Base-by-base conservation (phyloP, 108 stramenopile species). In the Pinguiococcus pyrenoidosus region DNA sequence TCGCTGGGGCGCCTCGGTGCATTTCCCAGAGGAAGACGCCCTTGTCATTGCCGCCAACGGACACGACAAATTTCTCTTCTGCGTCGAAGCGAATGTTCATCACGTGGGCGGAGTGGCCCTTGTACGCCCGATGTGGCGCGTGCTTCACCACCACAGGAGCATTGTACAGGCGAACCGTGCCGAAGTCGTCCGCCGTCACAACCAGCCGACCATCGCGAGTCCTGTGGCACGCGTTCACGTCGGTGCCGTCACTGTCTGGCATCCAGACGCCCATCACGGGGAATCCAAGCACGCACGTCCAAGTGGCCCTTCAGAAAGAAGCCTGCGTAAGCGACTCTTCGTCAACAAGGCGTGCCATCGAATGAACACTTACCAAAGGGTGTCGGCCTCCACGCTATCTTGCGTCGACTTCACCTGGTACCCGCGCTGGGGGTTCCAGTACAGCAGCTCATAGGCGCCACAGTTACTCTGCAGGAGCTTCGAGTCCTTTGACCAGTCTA, bases 251-350 rank as follows among this genome's bases (percentile, higher is more conserved):
- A 7, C 44, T 8, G 21, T 56, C 16, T 28, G 16, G 8, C 2
- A 2, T 6, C 44, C 44, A 46, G 14, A 64, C 51, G 29, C 63
- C 63, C 63, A 64, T 64, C 23, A 64, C 56, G 24, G 41, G 36
- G 35, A 55, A 55, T 3, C 63, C 63, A 14, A 64, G 46, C 9
- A 49, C 34, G 32, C 55, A 51, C 13, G 56, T 48, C 47, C 48
- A 57, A 0, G 34, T 38, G 12, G 30, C 30, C 30, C 30, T n/a
- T n/a, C n/a, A n/a, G n/a, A n/a, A n/a, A n/a, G n/a, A n/a, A n/a
- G n/a, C n/a, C n/a, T n/a, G n/a, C n/a, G n/a, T n/a, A n/a, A n/a
- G n/a, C n/a, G n/a, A n/a, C n/a, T n/a, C n/a, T n/a, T n/a, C n/a
- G n/a, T n/a, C n/a, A n/a, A n/a, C n/a, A n/a, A n/a, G n/a, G n/a